Evolutionary conservation across 352 stramenopile genomes (phyloP).

Genomic region (Phytophthora foliorum): DNA sequence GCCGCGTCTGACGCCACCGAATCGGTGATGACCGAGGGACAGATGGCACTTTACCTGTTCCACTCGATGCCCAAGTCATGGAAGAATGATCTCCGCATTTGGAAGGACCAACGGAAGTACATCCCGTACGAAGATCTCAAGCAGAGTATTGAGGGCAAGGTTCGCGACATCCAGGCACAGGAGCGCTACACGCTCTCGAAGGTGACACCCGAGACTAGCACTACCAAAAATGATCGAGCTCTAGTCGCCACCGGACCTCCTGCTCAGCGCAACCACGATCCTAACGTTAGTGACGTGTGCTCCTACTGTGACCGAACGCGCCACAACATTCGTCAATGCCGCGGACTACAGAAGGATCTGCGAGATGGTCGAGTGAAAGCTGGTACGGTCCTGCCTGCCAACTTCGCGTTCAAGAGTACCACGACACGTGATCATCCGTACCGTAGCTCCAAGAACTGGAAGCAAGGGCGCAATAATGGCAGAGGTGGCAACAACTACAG

Average conservation of each 20-base stretch:
- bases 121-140: background rate
- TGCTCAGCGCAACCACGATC: background rate
- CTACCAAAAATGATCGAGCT: background rate
- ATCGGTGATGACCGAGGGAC: background rate
- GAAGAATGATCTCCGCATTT: background rate
- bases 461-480: background rate
- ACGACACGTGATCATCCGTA: slow-evolving; percentile 4
- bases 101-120: background rate
- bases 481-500: background rate
- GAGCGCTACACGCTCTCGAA: background rate
- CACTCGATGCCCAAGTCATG: background rate
- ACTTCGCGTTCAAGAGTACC: slow-evolving; percentile 1
- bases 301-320: background rate
- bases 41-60: background rate
- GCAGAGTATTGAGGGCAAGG: background rate
- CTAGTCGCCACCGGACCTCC: background rate
- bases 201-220: background rate
- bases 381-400: slow-evolving; percentile 4
- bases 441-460: slow-evolving; percentile 6
- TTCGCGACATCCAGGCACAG: background rate
- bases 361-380: slow-evolving; percentile 11
- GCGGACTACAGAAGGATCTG: slow-evolving; percentile 3
- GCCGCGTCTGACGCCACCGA: background rate
- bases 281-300: background rate
- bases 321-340: background rate